phyloP scores from a whole-genome alignment of 352 stramenopile species.

The Globisporangium acanthophoron region DNA sequence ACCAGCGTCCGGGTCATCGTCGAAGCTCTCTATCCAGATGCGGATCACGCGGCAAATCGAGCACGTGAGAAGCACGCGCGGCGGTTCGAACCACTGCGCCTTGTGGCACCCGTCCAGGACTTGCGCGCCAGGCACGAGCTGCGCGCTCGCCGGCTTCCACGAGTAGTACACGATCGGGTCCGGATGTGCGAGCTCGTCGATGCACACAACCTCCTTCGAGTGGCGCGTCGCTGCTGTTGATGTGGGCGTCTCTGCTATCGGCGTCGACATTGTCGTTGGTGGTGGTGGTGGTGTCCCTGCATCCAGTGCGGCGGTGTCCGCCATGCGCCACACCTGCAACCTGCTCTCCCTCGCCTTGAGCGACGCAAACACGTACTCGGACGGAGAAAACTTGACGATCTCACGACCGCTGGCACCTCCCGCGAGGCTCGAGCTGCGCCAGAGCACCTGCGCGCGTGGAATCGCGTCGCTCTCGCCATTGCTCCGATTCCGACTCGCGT shows the following conservation, averaged over 20 bases:
- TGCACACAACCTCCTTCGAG: constrained; percentile 14
- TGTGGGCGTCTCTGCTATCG: neutral
- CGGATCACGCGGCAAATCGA: constrained; percentile 40
- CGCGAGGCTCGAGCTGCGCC: constrained; percentile 16
- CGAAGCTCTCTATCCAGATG: constrained; percentile 54
- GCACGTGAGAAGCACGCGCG: constrained; percentile 72
- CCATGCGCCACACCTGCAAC: constrained; percentile 62
- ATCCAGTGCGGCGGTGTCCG: neutral
- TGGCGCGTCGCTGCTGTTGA: neutral
- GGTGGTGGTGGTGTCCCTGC: neutral
- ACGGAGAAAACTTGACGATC: constrained; percentile 75
- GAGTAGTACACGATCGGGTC: constrained; percentile 75
- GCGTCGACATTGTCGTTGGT: neutral
- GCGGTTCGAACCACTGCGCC: constrained; percentile 69
- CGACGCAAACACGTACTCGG: constrained; percentile 57
- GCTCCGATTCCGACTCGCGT: neutral
- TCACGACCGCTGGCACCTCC: constrained; percentile 17
- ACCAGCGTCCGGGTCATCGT: neutral
- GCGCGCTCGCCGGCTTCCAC: constrained; percentile 70
- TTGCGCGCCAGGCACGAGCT: constrained; percentile 35
- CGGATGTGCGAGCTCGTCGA: constrained; percentile 42
- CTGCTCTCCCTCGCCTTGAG: constrained; percentile 22
- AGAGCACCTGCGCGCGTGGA: constrained; percentile 26
- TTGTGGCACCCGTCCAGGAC: constrained; percentile 54
- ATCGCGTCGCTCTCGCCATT: constrained; percentile 5